Evolutionary conservation across 129 eudicot genomes (phyloP), one percentile per base, ranked within the genome.

Genomic region (Rutidosis leptorrhynchoides): DNA sequence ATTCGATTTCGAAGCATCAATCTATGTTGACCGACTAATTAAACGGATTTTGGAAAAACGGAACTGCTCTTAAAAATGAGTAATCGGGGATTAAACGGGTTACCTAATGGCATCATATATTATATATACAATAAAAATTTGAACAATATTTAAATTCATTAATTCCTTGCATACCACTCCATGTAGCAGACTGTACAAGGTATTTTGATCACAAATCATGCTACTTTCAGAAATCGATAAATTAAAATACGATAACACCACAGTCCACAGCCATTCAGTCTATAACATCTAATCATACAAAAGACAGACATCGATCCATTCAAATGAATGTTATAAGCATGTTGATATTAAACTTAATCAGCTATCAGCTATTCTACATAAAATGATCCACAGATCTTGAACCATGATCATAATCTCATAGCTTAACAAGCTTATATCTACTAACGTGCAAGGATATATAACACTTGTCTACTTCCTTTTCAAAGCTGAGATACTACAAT

Each of bases 371-470:
- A 70, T 19, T 58, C 48, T 58, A 37, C 27, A 24, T 35, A 25
- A 58, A 48, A 4, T 46, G 61, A 63, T 71, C 60, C 68, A 71
- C 19, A 46, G 0, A 40, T 45, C 15, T 46, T 61, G 76, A 68
- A 60, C 61, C 68, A 71, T 61, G n/a, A 71, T 60, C 70, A 52
- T 52, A 25, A 53, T 52, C 3, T 35, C 75, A 22, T 32, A 5
- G 55, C 53, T 61, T 64, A 49, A 30, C 63, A 62, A 49, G 46
- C 40, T 37, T 62, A 63, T 52, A 17, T 52, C 77, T 22, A 62
- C 52, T 25, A 5, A 54, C 37, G 23, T 52, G 64, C 63, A 28
- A 12, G 45, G 48, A 37, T 1, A 4, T 64, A 17, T 54, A 52
- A 53, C 64, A 30, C 23, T 19, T 35, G 46, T 40, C 46, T 40